phyloP scores from a whole-genome alignment of 179 eudicot species.

The Silene noctiflora region DNA sequence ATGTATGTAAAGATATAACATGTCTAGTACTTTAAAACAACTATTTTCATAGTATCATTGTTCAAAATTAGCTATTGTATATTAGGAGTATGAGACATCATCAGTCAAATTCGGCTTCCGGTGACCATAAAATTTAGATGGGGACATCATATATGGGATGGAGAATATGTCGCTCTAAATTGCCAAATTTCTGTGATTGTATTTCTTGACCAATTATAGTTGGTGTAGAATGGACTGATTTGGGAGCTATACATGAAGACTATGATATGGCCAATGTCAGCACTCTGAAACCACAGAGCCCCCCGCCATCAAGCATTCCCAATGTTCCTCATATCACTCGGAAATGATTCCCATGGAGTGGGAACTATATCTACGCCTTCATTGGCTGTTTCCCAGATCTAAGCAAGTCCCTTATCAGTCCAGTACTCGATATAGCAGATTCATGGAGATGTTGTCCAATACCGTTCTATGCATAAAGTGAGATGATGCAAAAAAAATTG shows the following conservation, averaged over 20 bases:
- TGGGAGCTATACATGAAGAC: constrained; percentile 50
- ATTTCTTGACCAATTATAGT: constrained; percentile 46
- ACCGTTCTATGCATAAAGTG: constrained; percentile 7
- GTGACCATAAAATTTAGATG: not conserved
- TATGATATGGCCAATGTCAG: constrained; percentile 33
- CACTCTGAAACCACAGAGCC: constrained; percentile 53
- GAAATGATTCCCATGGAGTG: constrained; percentile 22
- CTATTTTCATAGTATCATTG: not conserved
- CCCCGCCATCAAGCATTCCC: constrained; percentile 41
- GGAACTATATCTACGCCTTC: not conserved
- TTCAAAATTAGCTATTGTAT: not conserved
- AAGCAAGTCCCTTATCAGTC: too few relatives aligned
- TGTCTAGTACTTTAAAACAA: not conserved
- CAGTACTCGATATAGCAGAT: not conserved
- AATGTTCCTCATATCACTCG: constrained; percentile 39
- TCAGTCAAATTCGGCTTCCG: not conserved
- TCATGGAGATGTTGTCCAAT: constrained; percentile 13
- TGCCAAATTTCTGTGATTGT: not conserved
- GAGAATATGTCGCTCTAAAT: not conserved
- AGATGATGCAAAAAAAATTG: constrained; percentile 7
- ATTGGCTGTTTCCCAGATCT: not conserved
- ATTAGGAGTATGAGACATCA: not conserved
- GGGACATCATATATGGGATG: not conserved
- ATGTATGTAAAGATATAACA: not conserved
- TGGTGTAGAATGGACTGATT: constrained; percentile 59